Evolutionary conservation across 2,329 filamentous ascomycete species (phyloP).

Genomic region (Pseudogymnoascus sp.): DNA sequence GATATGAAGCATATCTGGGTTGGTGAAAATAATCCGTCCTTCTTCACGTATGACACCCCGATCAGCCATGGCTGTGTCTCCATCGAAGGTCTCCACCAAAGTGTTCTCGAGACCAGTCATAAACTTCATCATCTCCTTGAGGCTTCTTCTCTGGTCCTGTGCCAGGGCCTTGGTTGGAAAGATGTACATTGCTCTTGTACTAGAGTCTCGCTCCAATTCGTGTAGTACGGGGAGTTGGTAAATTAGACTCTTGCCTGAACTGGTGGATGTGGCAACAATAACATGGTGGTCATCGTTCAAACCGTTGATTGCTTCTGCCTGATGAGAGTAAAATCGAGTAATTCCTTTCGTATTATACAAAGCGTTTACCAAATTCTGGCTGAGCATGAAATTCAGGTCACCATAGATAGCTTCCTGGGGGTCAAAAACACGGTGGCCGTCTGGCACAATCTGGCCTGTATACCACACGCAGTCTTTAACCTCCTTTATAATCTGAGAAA

Average conservation of each 20-base stretch:
- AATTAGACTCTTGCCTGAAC: slow-evolving; percentile 95
- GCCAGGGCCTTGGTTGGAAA: slow-evolving; percentile 96
- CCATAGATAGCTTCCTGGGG: slow-evolving; percentile 74
- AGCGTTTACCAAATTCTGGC: slow-evolving; percentile 89
- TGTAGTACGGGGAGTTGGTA: slow-evolving; percentile 91
- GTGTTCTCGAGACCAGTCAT: slow-evolving; percentile 69
- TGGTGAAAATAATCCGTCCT: slow-evolving; percentile 90
- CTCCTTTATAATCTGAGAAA: slow-evolving; percentile 78
- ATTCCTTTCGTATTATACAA: slow-evolving; percentile 89
- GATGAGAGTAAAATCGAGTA: slow-evolving; percentile 79
- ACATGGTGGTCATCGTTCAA: slow-evolving; percentile 76
- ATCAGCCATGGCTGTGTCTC: slow-evolving; percentile 77
- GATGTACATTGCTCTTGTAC: slow-evolving; percentile 88
- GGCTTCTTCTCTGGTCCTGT: slow-evolving; percentile 83
- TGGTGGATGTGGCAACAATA: slow-evolving; percentile 89
- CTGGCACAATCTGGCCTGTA: slow-evolving; percentile 81
- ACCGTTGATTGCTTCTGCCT: slow-evolving; percentile 87
- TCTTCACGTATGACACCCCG: slow-evolving; percentile 77
- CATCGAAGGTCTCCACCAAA: slow-evolving; percentile 89
- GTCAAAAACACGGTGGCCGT: slow-evolving; percentile 86
- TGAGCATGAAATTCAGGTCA: slow-evolving; percentile 76
- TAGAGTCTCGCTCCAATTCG: slow-evolving; percentile 67
- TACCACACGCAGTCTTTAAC: slow-evolving; percentile 83
- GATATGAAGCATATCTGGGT: slow-evolving; percentile 95
- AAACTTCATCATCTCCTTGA: slow-evolving; percentile 75